These are phyloP conservation scores for Fusarium sp. DNA, from an alignment of 2,329 filamentous ascomycete genomes.

Conservation along the genomic window DNA sequence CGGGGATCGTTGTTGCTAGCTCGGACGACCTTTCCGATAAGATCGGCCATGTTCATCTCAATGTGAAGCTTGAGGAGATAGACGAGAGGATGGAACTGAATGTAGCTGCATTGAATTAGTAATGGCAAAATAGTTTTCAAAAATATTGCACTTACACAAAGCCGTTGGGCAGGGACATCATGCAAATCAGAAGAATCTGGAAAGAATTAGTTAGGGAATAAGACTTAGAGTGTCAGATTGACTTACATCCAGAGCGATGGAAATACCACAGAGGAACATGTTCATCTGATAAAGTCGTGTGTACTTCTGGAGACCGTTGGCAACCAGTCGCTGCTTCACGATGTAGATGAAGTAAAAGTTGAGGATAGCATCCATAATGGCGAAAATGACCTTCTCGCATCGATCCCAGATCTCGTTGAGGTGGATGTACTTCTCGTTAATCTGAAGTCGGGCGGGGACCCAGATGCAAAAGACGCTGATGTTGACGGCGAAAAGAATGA, in stretches of 20 bases:
- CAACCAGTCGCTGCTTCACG: conserved; percentile 62
- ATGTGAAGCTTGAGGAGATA: conserved; percentile 51
- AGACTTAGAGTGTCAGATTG: too few relatives aligned
- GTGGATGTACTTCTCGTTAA: conserved; percentile 55
- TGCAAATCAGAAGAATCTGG: conserved; percentile 43
- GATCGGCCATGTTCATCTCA: conserved; percentile 52
- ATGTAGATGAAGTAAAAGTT: conserved; percentile 64
- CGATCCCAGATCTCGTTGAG: conserved; percentile 67
- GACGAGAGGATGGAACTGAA: conserved; percentile 50
- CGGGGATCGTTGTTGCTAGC: conserved; percentile 42
- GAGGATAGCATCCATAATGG: conserved; percentile 61
- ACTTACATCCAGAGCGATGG: conserved; percentile 47
- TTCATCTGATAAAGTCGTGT: conserved; percentile 60
- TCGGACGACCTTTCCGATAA: conserved; percentile 49
- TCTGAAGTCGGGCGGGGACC: conserved; percentile 63
- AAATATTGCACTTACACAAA: conserved; percentile 41
- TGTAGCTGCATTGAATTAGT: conserved; percentile 35
- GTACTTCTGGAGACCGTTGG: conserved; percentile 65
- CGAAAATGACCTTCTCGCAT: conserved; percentile 64
- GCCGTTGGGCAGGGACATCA: conserved; percentile 50
- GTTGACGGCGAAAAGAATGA: conserved; percentile 61
- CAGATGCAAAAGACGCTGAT: conserved; percentile 66
- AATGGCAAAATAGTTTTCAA: accelerated
- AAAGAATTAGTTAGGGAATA: too few relatives aligned
- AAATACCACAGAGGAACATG: conserved; percentile 48